Evolutionary conservation across 768 basidiomycete species (phyloP).

Genomic region (Hydnomerulius pinastri): DNA sequence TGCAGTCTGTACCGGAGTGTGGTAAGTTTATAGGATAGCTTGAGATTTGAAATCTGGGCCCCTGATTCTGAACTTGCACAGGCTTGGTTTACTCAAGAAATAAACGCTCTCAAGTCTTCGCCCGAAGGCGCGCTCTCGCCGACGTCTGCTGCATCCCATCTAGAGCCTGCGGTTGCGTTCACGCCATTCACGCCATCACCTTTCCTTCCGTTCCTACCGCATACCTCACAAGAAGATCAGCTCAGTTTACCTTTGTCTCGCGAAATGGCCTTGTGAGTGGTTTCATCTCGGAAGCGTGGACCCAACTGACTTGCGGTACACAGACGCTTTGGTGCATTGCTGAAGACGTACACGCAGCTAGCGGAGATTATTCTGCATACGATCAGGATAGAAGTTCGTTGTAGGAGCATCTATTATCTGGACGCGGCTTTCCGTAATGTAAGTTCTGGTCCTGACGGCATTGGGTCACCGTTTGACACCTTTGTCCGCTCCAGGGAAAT

Average conservation of each 20-base stretch:
- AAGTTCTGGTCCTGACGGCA: conserved; percentile 23
- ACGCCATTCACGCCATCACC: conserved; percentile 48
- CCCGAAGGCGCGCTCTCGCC: conserved; percentile 54
- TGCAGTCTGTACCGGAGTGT: conserved; percentile 85
- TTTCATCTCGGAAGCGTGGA: neutral
- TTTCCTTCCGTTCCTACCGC: conserved; percentile 43
- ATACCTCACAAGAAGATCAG: conserved; percentile 43
- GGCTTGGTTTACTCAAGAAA: conserved; percentile 84
- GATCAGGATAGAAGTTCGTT: conserved; percentile 85
- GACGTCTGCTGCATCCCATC: conserved; percentile 42
- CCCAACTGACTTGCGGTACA: conserved; percentile 8
- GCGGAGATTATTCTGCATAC: conserved; percentile 86
- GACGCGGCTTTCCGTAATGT: conserved; percentile 79
- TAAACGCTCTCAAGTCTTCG: conserved; percentile 64
- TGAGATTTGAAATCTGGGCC: conserved; percentile 1
- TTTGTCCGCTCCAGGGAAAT: conserved; percentile 67
- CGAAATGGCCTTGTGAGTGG: conserved; percentile 85
- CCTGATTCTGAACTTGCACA: conserved; percentile 30
- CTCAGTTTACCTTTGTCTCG: conserved; percentile 76
- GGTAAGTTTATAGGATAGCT: conserved; percentile 48
- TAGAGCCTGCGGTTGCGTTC: conserved; percentile 48
- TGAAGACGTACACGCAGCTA: conserved; percentile 89
- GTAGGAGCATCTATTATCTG: conserved; percentile 79
- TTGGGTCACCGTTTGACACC: conserved; percentile 9
- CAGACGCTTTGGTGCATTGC: conserved; percentile 89